Percentiles rank a stretch among this genome's conserved stretches.
Conservation (phyloP, 2,329 filamentous ascomycete genomes). For the Nemania diffusa region DNA sequence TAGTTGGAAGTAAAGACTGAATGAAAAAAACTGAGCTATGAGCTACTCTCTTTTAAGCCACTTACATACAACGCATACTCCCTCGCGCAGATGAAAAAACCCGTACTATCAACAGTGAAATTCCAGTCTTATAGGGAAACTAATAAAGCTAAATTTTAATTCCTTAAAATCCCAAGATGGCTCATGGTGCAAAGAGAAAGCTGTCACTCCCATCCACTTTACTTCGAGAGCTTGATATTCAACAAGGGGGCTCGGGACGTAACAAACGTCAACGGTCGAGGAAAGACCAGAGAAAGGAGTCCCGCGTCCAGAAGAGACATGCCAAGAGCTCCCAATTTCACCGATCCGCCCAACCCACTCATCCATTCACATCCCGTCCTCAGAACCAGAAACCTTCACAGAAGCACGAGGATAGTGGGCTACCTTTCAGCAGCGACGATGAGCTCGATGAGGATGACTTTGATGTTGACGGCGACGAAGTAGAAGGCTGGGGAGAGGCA, state of each 20-base stretch:
- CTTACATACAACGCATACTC: not conserved
- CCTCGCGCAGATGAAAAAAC: not conserved
- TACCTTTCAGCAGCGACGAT: conserved; percentile 32
- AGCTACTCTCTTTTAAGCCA: too few relatives aligned
- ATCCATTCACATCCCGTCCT: conserved; percentile 9
- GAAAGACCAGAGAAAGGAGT: conserved; percentile 48
- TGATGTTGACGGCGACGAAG: conserved; percentile 33
- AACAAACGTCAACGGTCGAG: conserved; percentile 44
- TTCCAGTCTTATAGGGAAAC: not conserved
- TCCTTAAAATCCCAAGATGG: conserved; percentile 6
- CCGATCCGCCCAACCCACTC: conserved; percentile 27
- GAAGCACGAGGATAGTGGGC: conserved; percentile 18
- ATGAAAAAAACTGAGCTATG: not conserved
- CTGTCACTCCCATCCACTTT: conserved; percentile 57
- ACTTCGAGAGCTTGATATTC: conserved; percentile 56
- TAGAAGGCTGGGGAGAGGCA: conserved; percentile 11
- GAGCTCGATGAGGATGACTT: conserved; percentile 37
- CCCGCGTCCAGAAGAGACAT: conserved; percentile 47
- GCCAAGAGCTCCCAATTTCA: conserved; percentile 44
- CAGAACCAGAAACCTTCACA: conserved; percentile 10
- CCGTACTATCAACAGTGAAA: not conserved
- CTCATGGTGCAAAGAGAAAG: conserved; percentile 47
- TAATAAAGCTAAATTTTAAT: not conserved
- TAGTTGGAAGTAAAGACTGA: not conserved
- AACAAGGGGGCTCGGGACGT: conserved; percentile 37